Percentiles rank a stretch among this genome's conserved stretches.
Conservation (phyloP, 176 grass and related monocot species). For the Areca catechu region DNA sequence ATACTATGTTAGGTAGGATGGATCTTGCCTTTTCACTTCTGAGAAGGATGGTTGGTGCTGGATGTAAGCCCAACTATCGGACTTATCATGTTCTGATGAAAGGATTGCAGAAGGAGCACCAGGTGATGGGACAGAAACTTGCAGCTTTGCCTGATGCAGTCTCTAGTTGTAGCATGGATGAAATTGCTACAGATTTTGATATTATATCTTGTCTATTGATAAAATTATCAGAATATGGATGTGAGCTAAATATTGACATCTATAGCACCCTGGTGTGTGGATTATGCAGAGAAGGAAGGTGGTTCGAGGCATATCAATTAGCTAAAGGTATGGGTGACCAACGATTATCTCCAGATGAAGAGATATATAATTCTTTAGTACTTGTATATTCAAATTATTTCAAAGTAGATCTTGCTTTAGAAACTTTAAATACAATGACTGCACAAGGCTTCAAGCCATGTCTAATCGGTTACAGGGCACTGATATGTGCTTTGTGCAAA, state of each 20-base stretch:
- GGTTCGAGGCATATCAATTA: slow-evolving; percentile 46
- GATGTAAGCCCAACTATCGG: slow-evolving; percentile 38
- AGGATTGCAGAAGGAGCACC: slow-evolving; percentile 41
- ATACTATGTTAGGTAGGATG: slow-evolving; percentile 39
- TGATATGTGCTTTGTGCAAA: slow-evolving; percentile 54
- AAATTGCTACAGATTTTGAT: slow-evolving; percentile 20
- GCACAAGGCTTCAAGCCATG: slow-evolving; percentile 25
- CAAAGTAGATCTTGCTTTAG: slow-evolving; percentile 46
- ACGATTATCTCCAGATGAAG: slow-evolving; percentile 38
- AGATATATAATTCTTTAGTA: slow-evolving; percentile 37
- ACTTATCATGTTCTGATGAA: slow-evolving; percentile 48
- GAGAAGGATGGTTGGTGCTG: slow-evolving; percentile 31
- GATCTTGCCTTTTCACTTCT: slow-evolving; percentile 36
- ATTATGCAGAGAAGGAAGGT: slow-evolving; percentile 50
- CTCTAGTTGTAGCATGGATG: slow-evolving; percentile 19
- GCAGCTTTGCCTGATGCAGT: slow-evolving; percentile 32
- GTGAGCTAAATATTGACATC: slow-evolving; percentile 28
- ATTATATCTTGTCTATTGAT: slow-evolving; percentile 28
- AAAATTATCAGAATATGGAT: slow-evolving; percentile 39
- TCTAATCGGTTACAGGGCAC: slow-evolving; percentile 36
- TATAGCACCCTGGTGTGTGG: slow-evolving; percentile 26
- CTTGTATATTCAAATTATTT: slow-evolving; percentile 24
- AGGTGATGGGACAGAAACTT: slow-evolving; percentile 33
- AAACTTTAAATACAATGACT: slow-evolving; percentile 34
- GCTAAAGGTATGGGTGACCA: slow-evolving; percentile 30